Base-by-base conservation (phyloP, 1,284 basidiomycete genomes). In the Moesziomyces antarcticus region DNA sequence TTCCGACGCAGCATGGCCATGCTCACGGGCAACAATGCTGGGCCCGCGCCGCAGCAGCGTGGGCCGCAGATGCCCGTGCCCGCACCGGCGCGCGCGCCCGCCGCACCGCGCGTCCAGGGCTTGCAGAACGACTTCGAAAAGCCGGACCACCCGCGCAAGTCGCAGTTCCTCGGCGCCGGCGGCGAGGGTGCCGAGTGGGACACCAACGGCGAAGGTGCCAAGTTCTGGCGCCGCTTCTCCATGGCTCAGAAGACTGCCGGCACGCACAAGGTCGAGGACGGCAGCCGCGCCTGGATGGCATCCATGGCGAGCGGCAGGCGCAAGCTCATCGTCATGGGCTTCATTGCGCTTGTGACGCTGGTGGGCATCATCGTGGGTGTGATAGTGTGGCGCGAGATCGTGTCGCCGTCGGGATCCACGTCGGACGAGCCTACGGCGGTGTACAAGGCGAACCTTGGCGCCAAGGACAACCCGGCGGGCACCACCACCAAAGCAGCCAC, bases 141-240 rank as follows among this genome's bases (percentile, higher is more conserved):
- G 58, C 75, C 75, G 2, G 67, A 72, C 18, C 60, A 72, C 16
- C 59, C 68, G 5, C 69, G 79, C n/a, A 77, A 79, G 57, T 75
- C 72, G 25, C 63, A 73, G 25, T 80, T 69, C 68, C 58, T 78
- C 11, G 79, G 79, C 20, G 79, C 62, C 3, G 72, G 76, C 21
- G 74, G 73, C 20, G 60, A 63, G 43, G 79, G 79, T 27, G 71
- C 72, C 37, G 79, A 81, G 58, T 81, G 79, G 79, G 79, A 81
- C 50, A 69, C 70, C 10, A 42, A 71, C 20, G 79, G 79, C 5
- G 57, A 70, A 47, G 79, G 78, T 5, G 78, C 76, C 49, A 75
- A 75, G 25, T 81, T 81, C 70, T 81, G 79, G 79, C 61, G 65
- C 33, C 73, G 78, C 41, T 81, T 81, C 59, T 63, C 58, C 21